phyloP scores from a whole-genome alignment of 306 rosid species.

The Heteromeles arbutifolia region DNA sequence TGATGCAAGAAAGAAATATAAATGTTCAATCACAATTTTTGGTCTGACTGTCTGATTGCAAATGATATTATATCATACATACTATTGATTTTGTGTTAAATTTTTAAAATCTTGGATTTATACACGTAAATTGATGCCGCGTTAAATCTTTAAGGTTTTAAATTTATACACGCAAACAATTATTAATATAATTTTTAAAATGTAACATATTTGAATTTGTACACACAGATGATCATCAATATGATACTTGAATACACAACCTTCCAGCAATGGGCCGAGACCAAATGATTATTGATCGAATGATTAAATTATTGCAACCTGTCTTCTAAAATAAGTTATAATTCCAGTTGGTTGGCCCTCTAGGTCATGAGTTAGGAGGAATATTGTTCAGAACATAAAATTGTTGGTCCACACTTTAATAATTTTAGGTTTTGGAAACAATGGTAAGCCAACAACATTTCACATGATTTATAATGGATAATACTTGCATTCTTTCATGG shows the following conservation, averaged over 20 bases:
- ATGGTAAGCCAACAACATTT: background rate
- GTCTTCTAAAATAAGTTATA: background rate
- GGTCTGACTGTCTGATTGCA: fast-evolving
- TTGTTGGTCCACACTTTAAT: background rate
- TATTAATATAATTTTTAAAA: background rate
- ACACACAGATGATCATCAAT: background rate
- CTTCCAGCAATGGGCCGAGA: background rate
- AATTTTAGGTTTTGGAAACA: background rate
- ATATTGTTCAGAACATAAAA: background rate
- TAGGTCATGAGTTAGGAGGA: background rate
- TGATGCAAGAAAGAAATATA: background rate
- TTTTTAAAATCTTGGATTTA: background rate
- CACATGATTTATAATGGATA: background rate
- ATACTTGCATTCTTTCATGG: no score
- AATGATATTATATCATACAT: no score
- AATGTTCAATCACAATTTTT: no score
- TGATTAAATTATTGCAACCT: background rate
- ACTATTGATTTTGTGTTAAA: fast-evolving
- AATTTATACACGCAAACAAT: background rate
- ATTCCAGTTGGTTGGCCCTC: background rate
- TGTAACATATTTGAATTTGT: background rate
- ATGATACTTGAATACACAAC: background rate
- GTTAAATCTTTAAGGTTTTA: background rate
- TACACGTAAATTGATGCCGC: background rate
- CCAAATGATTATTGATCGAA: background rate